Base-by-base conservation (phyloP, 257 asterid genomes). In the Plantago major region DNA sequence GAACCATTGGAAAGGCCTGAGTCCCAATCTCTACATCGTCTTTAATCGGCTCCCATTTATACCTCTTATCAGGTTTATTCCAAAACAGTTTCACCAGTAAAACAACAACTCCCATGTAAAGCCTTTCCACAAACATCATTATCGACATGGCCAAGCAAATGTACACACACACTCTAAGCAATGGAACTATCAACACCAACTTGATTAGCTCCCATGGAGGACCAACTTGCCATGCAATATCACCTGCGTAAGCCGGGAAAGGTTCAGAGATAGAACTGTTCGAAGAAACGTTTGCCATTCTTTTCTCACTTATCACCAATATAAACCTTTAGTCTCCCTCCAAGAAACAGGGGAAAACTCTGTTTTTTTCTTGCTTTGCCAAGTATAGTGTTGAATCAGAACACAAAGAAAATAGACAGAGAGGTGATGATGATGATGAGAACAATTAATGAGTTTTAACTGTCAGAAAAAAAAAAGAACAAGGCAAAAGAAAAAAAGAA, bases 121-220 rank as follows among this genome's bases (percentile, higher is more conserved):
- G 77, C 80, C 92, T 70, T 74, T 84, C 92, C 11, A 84, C 45
- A 65, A 84, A 81, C 80, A 84, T 63, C 81, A 84, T 47, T 65
- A 74, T 68, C 3, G 94, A 82, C 76, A 74, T 60, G 9, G 60
- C 69, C 73, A 82, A 71, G 15, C 88, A 85, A 57, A 69, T 52
- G 76, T 60, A 68, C 33, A 83, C 68, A 55, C 66, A 44, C 10
- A 73, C 33, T 60, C 76, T 76, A 67, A 85, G 53, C 22, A 75
- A 54, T 40, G 86, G 88, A 4, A 74, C 86, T n/a, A 85, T 10
- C 30, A 73, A 60, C 8, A 45, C 57, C n/a, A 63, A 70, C 38
- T 58, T 81, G 15, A 67, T 58, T 1, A 61, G 18, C 44, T 49
- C 64, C 83, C 83, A 78, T 9, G 74, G 1, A 40, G 72, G 70